Base-by-base conservation (phyloP, 441 rosid genomes). In the Capsella rubella region DNA sequence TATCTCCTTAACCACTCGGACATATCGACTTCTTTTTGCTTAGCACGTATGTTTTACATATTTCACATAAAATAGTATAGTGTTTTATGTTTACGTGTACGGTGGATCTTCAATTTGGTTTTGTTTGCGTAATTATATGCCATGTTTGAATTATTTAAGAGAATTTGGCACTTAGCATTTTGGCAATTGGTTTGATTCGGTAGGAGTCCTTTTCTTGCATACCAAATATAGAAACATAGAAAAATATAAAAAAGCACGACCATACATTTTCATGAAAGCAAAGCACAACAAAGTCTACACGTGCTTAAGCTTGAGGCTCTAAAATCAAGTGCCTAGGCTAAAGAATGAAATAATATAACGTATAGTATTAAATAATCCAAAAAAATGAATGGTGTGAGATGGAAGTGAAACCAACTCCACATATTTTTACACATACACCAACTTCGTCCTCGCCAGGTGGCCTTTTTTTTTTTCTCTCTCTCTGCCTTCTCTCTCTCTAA, bases 1-100 rank as follows among this genome's bases (percentile, higher is more conserved):
- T 87, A 84, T 87, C 96, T 92, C 93, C 96, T 92, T 92, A 86
- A 89, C 93, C 90, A 89, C 95, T 89, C 95, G 92, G 95, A 87
- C 93, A 91, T 89, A 83, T 87, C 83, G 90, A 89, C 94, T 1
- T 21, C 0, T 13, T 51, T 8, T 0, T 35, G 11, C 8, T 1
- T 5, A 0, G 0, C 3, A 34, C 37, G 10, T 8, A 35, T 35
- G 11, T 2, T 6, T 8, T 5, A 31, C 1, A 0, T 31, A 1
- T 5, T 34, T 34, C 0, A 34, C 2, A 7, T 35, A 8, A 8
- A 0, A 7, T 2, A 35, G 39, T 2, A 8, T 0, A 3, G 11
- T 29, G 43, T n/a, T n/a, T n/a, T n/a, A n/a, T n/a, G n/a, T 67
- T 15, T 56, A 31, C n/a, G 45, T 60, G 74, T 59, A 59, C 35